These are phyloP conservation scores for Chalara sp. DNA, from an alignment of 2,329 filamentous ascomycete species.

Conservation along the genomic window DNA sequence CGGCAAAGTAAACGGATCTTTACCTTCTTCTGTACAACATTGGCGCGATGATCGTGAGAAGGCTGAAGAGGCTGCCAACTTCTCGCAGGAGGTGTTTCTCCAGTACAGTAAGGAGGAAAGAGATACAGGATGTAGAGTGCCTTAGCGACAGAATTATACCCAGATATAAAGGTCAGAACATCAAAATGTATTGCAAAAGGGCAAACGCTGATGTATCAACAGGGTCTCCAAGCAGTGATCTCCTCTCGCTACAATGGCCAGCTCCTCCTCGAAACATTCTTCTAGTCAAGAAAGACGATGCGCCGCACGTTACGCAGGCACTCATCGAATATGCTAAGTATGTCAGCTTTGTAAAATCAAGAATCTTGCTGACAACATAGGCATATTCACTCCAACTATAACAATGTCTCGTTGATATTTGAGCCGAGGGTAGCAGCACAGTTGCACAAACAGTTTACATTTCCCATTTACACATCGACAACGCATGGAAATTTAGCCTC, in stretches of 20 bases:
- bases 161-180: slow-evolving; percentile 46
- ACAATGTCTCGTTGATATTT: slow-evolving; percentile 73
- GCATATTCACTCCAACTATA: slow-evolving; percentile 75
- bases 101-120: slow-evolving; percentile 34
- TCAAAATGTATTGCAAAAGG: background rate
- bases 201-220: slow-evolving; percentile 34
- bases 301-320: slow-evolving; percentile 30
- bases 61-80: slow-evolving; percentile 8
- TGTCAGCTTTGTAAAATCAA: background rate
- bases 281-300: slow-evolving; percentile 59
- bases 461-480: slow-evolving; percentile 60
- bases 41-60: slow-evolving; percentile 13
- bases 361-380: slow-evolving; percentile 29
- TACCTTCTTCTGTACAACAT: background rate
- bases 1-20: too few species aligned
- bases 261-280: slow-evolving; percentile 62
- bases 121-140: slow-evolving; percentile 43
- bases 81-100: slow-evolving; percentile 36
- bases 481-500: slow-evolving; percentile 48
- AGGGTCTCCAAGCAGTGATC: slow-evolving; percentile 52
- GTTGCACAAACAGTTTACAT: slow-evolving; percentile 63
- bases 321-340: slow-evolving; percentile 31
- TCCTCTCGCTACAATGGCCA: slow-evolving; percentile 62
- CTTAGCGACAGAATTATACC: slow-evolving; percentile 54
- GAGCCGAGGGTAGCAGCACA: slow-evolving; percentile 68